Percentiles rank a stretch among this genome's conserved stretches.
These are phyloP conservation scores for Trypanosoma theileri DNA, from an alignment of 208 protist species.

Conservation along the genomic window DNA sequence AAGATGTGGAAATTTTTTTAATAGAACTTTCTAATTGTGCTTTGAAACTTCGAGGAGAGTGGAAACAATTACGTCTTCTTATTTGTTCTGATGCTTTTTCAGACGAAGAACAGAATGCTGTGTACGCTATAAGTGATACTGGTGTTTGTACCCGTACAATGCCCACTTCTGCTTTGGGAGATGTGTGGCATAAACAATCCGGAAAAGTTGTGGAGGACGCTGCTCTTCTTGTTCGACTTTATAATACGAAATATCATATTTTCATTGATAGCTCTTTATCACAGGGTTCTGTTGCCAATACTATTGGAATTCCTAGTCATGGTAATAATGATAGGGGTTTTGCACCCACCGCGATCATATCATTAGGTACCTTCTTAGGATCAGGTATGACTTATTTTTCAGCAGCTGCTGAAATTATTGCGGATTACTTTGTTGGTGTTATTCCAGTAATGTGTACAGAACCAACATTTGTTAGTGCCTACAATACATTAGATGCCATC, in stretches of 20 bases:
- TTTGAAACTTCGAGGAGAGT: neutral
- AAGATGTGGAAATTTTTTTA: constrained; percentile 22
- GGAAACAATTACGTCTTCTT: constrained; percentile 46
- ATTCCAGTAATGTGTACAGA: constrained; percentile 57
- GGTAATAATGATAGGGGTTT: neutral
- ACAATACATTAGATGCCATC: constrained; percentile 47
- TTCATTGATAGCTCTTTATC: constrained; percentile 20
- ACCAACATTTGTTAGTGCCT: constrained; percentile 53
- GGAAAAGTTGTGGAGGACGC: neutral
- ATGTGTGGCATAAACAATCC: constrained; percentile 33
- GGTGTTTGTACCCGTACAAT: constrained; percentile 15
- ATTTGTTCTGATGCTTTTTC: constrained; percentile 50
- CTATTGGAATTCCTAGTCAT: neutral
- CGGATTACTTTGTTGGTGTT: constrained; percentile 37
- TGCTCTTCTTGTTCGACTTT: constrained; percentile 32
- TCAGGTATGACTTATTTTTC: constrained; percentile 64
- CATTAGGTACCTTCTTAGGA: constrained; percentile 44
- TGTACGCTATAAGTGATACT: constrained; percentile 44
- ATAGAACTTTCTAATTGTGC: constrained; percentile 6
- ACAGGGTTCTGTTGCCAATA: neutral
- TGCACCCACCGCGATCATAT: constrained; percentile 32
- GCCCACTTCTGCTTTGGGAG: constrained; percentile 28
- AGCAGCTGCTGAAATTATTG: constrained; percentile 46
- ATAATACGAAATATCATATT: constrained; percentile 55
- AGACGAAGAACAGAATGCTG: constrained; percentile 46